Base-by-base conservation (phyloP, 306 rosid genomes). In the Cicer chorassanicum region DNA sequence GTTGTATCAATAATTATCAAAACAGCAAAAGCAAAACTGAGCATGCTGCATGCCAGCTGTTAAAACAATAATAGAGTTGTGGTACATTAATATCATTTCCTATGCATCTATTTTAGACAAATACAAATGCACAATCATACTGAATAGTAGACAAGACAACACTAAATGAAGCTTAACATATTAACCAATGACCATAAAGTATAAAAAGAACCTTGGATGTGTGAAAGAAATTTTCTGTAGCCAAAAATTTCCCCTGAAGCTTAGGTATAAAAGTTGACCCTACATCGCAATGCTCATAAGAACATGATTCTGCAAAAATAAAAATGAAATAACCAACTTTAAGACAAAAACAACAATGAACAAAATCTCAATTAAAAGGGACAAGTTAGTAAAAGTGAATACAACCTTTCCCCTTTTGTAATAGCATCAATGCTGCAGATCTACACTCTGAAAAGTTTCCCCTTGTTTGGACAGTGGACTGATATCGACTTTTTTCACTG, bases 191-290 rank as follows among this genome's bases (percentile, higher is more conserved):
- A 77, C 56, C 38, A 65, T 63, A 44, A 82, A 77, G 62, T 67
- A 80, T 39, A 72, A 51, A 46, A 67, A 21, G 68, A 74, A 94
- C 99, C 97, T 92, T 87, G 66, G 97, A 92, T 41, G 97, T 92
- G 83, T 95, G 74, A 80, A 90, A 95, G 92, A 95, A 95, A 82
- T 92, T 95, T 82, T 95, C 99, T 7, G 99, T 95, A 11, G 99
- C 99, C 85, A 95, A 78, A 84, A 95, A 89, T 51, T 89, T 95
- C 59, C 99, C 99, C 68, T 75, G 82, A 61, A 92, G 98, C 84
- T 87, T 87, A 64, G 99, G 99, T 42, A 86, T 75, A 82, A 89
- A 92, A 72, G 84, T 87, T 45, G 99, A 90, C 82, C 99, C 99
- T 48, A 95, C 72, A 75, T 85, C 73, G 76, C 99, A 95, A 65